Conservation (phyloP, 2,329 filamentous ascomycete genomes). For the Colletotrichum graminicola region DNA sequence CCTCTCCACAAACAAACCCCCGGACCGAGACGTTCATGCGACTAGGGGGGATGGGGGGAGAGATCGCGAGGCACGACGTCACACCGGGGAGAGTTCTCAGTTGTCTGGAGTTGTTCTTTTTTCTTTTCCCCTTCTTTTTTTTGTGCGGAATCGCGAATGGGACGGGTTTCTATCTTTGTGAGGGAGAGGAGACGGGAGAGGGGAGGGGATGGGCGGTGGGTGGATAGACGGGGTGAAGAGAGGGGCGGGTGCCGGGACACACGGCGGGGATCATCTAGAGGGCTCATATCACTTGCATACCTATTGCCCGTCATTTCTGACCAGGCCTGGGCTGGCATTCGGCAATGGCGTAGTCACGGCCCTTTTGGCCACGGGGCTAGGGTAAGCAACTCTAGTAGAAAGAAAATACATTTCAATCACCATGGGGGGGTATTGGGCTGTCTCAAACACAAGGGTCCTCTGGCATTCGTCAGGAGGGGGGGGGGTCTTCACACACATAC, state of each 20-base stretch:
- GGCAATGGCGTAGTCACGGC: neutral
- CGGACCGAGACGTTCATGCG: constrained; percentile 8
- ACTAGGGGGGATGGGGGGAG: neutral
- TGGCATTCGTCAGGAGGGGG: neutral
- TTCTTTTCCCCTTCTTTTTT: neutral
- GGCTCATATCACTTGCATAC: neutral
- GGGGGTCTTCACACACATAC: neutral
- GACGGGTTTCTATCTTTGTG: too few relatives aligned
- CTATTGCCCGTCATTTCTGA: constrained; percentile 1
- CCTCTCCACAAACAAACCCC: neutral
- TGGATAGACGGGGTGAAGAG: too few relatives aligned
- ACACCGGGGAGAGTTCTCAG: neutral
- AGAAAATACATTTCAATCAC: neutral
- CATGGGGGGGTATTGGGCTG: too few relatives aligned
- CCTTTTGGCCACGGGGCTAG: too few relatives aligned
- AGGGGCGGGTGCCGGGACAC: too few relatives aligned
- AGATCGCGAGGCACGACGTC: neutral
- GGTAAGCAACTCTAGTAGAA: too few relatives aligned
- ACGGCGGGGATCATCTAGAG: neutral
- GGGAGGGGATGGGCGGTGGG: too few relatives aligned
- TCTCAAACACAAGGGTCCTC: neutral
- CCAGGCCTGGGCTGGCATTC: neutral
- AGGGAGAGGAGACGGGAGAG: too few relatives aligned
- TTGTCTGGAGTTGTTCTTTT: neutral
- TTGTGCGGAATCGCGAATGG: too few relatives aligned